Conservation (phyloP, 2,329 filamentous ascomycete genomes). For the Trichoderma sp. region DNA sequence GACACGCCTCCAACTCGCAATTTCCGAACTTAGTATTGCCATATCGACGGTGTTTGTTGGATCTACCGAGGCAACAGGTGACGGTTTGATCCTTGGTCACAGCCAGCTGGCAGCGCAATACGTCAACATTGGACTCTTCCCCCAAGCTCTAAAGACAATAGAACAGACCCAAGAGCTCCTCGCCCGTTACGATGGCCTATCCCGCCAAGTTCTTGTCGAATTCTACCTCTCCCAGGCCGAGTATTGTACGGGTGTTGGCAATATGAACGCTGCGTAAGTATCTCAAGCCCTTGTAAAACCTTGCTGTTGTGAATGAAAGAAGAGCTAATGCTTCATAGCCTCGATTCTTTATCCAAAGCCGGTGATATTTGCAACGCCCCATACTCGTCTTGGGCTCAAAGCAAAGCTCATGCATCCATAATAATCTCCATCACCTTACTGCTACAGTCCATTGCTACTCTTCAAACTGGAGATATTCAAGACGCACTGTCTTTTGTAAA, state of each 20-base stretch:
- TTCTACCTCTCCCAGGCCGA: conserved; percentile 75
- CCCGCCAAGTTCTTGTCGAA: conserved; percentile 46
- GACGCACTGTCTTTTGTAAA: conserved; percentile 60
- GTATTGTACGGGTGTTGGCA: conserved; percentile 68
- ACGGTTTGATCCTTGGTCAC: conserved; percentile 49
- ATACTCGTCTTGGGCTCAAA: conserved; percentile 38
- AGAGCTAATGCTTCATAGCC: conserved; percentile 29
- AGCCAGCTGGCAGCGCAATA: conserved; percentile 56
- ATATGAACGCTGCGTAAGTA: conserved; percentile 60
- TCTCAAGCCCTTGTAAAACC: no score
- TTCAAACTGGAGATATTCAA: conserved; percentile 62
- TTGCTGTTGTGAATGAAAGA: not conserved
- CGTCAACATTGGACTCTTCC: conserved; percentile 53
- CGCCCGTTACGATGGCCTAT: conserved; percentile 40
- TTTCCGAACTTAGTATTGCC: conserved; percentile 48
- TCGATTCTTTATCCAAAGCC: conserved; percentile 42
- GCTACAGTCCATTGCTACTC: conserved; percentile 64
- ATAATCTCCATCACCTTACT: conserved; percentile 44
- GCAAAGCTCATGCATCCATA: conserved; percentile 38
- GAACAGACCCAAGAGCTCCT: conserved; percentile 56
- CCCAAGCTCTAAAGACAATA: conserved; percentile 56
- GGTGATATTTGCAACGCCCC: conserved; percentile 40
- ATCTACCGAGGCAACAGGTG: conserved; percentile 36
- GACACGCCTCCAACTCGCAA: conserved; percentile 47
- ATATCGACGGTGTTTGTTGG: conserved; percentile 43